Base-by-base conservation (phyloP, 495 filamentous ascomycete species). In the Xylaria grammica region DNA sequence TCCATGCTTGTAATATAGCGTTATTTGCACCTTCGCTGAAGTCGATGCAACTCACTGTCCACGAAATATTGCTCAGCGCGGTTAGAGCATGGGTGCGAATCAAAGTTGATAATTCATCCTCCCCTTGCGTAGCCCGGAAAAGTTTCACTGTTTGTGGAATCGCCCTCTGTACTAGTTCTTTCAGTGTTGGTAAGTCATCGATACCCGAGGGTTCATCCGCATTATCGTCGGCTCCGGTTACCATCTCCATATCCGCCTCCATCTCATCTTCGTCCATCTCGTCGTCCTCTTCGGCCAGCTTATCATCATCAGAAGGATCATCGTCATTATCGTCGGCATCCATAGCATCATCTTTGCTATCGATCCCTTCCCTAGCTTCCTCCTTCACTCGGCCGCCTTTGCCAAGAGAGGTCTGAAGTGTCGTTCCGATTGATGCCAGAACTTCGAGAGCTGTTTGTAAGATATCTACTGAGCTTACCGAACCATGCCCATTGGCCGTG, bases 61-160 rank as follows among this genome's bases (percentile, higher is more conserved):
- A 89, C 17, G 86, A 73, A 57, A 89, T 85, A 67, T 89, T 89
- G 71, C 84, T 86, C 29, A 89, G 74, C 9, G 83, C 78, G 15
- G 78, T 78, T 7, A 89, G 63, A 8, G 85, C 81, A 46, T 80
- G 77, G 7, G 62, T 72, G 44, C 78, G 81, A 48, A 85, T 74
- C n/a, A 74, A 62, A 2, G 70, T 60, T 3, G 72, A 62, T 19
- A 45, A 19, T 42, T 71, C 65, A 32, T 69, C 69, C 8, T 58
- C 60, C 11, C 63, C 66, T 11, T 71, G 65, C 34, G 66, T 69
- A 30, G 56, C 65, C n/a, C 62, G 60, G 36, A 63, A 64, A 8
- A 87, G 68, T 7, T 72, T 71, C 42, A 87, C 69, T 24, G 86
- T 69, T 30, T 78, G 72, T 3, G 86, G 86, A 8, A 84, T 75